Evolutionary conservation across 1,284 basidiomycete genomes (phyloP).

Genomic region (Apiotrichum gamsii): DNA sequence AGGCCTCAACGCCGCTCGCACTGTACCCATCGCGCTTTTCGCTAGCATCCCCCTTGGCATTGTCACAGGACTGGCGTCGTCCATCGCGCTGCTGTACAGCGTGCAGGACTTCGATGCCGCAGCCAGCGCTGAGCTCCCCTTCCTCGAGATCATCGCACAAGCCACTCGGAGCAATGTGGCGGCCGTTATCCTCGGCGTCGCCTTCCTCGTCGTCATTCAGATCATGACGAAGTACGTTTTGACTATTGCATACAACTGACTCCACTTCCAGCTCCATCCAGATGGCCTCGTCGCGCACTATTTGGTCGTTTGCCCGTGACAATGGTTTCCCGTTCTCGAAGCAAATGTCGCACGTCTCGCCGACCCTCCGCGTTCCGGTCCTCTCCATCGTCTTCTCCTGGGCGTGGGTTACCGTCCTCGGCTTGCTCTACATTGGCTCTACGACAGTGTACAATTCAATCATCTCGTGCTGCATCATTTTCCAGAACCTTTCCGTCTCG

Average conservation of each 20-base stretch:
- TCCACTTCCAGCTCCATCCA: too few species aligned
- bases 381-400: conserved; percentile 9
- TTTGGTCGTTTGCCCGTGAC: conserved; percentile 16
- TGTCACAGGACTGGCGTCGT: conserved; percentile 6
- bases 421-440: conserved; percentile 14
- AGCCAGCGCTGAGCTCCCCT: conserved; percentile 7
- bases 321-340: conserved; percentile 7
- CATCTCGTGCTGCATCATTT: conserved; percentile 16
- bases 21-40: conserved; percentile 11
- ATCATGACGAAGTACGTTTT: conserved; percentile 15
- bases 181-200: conserved; percentile 6
- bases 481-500: conserved; percentile 8
- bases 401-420: conserved; percentile 9
- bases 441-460: conserved; percentile 14
- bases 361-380: conserved; percentile 11
- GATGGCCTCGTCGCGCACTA: conserved; percentile 11
- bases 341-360: conserved; percentile 3
- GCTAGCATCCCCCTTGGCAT: conserved; percentile 7
- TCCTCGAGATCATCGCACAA: conserved; percentile 15
- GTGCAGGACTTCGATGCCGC: conserved; percentile 13
- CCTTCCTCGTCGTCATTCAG: conserved; percentile 5
- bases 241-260: too few species aligned
- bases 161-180: conserved; percentile 8
- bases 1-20: conserved; percentile 5
- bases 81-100: conserved; percentile 12